A percentile compares a stretch with the other conserved stretches of the same genome.
phyloP scores from a whole-genome alignment of 140 eudicot species.

The Erigeron philadelphicus region DNA sequence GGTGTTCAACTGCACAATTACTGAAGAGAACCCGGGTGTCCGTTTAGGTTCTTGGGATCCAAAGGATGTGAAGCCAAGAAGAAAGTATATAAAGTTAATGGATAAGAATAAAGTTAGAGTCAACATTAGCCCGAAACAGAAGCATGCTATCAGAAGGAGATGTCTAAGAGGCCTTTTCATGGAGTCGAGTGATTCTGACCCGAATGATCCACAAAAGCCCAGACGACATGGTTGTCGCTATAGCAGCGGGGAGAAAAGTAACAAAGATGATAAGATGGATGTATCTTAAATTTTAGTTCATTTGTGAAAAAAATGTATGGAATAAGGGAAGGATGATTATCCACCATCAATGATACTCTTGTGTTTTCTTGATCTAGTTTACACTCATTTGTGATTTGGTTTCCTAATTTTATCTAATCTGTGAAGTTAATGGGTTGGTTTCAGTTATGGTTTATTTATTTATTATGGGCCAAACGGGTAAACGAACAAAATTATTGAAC shows the following conservation, averaged over 20 bases:
- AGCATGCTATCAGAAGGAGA: conserved; percentile 48
- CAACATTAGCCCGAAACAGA: conserved; percentile 32
- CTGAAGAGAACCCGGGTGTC: conserved; percentile 64
- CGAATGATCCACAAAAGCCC: conserved; percentile 51
- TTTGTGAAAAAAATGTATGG: neutral
- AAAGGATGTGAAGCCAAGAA: conserved; percentile 19
- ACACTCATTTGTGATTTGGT: neutral
- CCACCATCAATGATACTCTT: conserved; percentile 17
- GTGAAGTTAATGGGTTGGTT: neutral
- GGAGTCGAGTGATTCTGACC: conserved; percentile 56
- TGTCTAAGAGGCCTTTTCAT: conserved; percentile 60
- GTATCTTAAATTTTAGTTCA: conserved; percentile 30
- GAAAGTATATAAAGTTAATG: conserved; percentile 16
- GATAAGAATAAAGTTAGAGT: conserved; percentile 37
- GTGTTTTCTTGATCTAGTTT: conserved; percentile 6
- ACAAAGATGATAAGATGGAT: conserved; percentile 39
- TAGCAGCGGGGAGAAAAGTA: conserved; percentile 31
- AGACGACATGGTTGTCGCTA: conserved; percentile 67
- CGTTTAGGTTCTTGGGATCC: conserved; percentile 33
- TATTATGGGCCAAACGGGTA: neutral
- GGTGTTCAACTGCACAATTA: conserved; percentile 48
- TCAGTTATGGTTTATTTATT: neutral
- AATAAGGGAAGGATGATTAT: conserved; percentile 27
- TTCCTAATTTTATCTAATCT: neutral
- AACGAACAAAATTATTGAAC: too few relatives aligned